Evolutionary conservation across 2,329 filamentous ascomycete genomes (phyloP), one percentile per base, ranked within the genome.

Genomic region (Exophiala oligosperma): DNA sequence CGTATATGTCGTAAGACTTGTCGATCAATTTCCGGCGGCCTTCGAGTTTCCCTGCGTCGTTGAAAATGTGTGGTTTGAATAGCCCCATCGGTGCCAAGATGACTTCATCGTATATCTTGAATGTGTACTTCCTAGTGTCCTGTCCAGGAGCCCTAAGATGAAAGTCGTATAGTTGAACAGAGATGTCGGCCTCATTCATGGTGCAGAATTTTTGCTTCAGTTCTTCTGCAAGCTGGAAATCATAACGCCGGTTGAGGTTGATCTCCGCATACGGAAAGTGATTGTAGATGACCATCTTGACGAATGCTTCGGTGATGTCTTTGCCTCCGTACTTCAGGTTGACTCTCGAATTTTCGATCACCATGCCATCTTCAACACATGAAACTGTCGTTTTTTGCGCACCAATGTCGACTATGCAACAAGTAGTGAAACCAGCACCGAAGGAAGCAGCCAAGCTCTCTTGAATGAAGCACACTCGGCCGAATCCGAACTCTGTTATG

Each of bases 261-360:
- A 99, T 95, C 21, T 97, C 92, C 49, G 89, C 84, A 72, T 99
- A 99, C 4, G 95, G 93, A 67, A 99, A 97, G 68, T 94, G 89
- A 72, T 97, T 92, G 74, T 89, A 92, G 2, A 99, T 84, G 89
- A 97, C 92, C 93, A 97, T 97, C 76, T 94, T 96, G 72, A 96
- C 83, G 69, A 99, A 97, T 0, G 91, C 90, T 67, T 96, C 91
- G 0, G 94, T 97, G 38, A 97, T 89, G 73, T 99, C 94, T 68
- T 84, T 87, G 1, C 94, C 94, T 51, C 94, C 94, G 68, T 89
- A 96, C 73, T 99, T 97, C 64, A 99, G 78, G 72, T 97, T 97
- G 71, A 99, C 85, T 14, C 94, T 86, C 14, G 94, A 99, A 70
- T 97, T 93, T 64, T 97, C 94, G 26, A 96, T 84, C 69, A 91